Base-by-base conservation (phyloP, 2,329 filamentous ascomycete genomes). In the Fonsecaea pugnacius region DNA sequence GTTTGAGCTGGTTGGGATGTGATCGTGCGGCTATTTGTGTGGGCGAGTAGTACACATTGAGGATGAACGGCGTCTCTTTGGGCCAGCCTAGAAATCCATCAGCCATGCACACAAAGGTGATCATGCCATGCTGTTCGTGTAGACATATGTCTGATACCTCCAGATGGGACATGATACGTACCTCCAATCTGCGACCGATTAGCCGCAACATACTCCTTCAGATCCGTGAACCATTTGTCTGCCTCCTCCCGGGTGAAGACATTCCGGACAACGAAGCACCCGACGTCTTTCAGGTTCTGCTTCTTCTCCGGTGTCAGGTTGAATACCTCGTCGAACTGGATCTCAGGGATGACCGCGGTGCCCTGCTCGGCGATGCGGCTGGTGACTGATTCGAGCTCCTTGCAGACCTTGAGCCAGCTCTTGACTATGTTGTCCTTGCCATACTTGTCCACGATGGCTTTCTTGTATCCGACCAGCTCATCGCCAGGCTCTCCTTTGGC, bases 381-480 rank as follows among this genome's bases (percentile, higher is more conserved):
- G 0, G 78, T 79, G 24, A 79, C 63, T 0, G 54, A 56, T 58
- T 76, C 70, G 0, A 81, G 72, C 2, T 75, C 58, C 12, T 75
- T 68, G 68, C 79, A 80, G 3, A 77, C 75, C 33, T 73, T 72
- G 16, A 79, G 43, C 79, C 78, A 81, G 67, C 76, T 76, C 64
- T 72, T 60, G 5, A 66, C 67, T 9, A 81, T 63, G 1, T 73
- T 72, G 4, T 73, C 75, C 33, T 73, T 71, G 3, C 78, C 78
- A 55, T 78, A 80, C 40, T 77, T 64, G 2, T 71, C 69, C 36
- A 77, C 72, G 18, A 80, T 75, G 0, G 72, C 70, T 57, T 72
- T 72, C 68, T 80, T 80, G 58, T 46, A 66, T 30, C 38, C 64
- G 58, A 66, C 46, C 18, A 68, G 60, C 27, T 70, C 59, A 18